A percentile compares a stretch with the other conserved stretches of the same genome.
Evolutionary conservation across 2,329 filamentous ascomycete species (phyloP).

Genomic region (Diaporthe citrichinensis): DNA sequence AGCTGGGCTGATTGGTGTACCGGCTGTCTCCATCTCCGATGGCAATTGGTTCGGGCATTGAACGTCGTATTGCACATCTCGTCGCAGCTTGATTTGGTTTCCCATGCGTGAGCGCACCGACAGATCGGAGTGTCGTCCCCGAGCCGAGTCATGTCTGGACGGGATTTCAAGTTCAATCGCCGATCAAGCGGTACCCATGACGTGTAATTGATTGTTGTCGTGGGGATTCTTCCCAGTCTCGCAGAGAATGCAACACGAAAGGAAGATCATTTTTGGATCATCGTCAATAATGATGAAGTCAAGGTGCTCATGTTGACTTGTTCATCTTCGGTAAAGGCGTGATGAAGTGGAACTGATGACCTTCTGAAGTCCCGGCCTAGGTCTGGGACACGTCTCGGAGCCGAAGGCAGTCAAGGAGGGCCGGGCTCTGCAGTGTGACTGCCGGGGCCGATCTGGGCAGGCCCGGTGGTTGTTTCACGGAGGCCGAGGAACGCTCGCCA

Average conservation of each 20-base stretch:
- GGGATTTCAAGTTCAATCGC: constrained; percentile 16
- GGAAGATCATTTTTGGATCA: background rate
- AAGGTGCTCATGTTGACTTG: background rate
- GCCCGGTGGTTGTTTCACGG: background rate
- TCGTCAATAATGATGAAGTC: background rate
- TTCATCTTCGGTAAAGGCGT: background rate
- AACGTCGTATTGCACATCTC: background rate
- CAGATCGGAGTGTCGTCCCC: background rate
- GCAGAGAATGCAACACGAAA: background rate
- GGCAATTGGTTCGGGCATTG: too few species aligned
- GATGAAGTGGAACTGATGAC: background rate
- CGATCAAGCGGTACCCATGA: constrained; percentile 22
- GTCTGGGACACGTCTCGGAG: background rate
- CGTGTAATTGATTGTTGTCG: constrained; percentile 2
- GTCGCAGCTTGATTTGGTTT: background rate
- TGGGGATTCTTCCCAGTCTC: background rate
- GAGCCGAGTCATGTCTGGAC: constrained; percentile 22
- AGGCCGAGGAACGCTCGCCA: background rate
- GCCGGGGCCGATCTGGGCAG: background rate
- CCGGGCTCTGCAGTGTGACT: background rate
- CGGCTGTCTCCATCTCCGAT: background rate
- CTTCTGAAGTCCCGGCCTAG: background rate
- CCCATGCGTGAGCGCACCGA: background rate
- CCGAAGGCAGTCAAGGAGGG: background rate
- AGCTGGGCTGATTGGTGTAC: background rate